Conservation (phyloP, 2,329 filamentous ascomycete genomes). For the Chrysoporthe austroafricana region DNA sequence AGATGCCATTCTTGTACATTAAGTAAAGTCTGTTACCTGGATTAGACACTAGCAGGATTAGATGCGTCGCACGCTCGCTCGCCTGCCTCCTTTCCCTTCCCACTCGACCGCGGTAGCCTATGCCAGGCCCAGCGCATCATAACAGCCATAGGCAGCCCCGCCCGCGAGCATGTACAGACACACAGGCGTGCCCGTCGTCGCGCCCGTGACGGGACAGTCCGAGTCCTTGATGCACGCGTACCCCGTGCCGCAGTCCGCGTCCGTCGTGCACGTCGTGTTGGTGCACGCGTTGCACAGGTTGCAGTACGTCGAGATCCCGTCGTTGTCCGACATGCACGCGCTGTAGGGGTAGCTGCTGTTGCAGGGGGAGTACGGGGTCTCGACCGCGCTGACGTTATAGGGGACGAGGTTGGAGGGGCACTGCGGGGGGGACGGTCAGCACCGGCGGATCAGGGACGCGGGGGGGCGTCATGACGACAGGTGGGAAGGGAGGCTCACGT, state of each 20-base stretch:
- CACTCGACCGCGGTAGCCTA: not conserved
- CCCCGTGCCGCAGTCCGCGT: conserved; percentile 23
- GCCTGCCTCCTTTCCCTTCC: not conserved
- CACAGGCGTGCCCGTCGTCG: conserved; percentile 17
- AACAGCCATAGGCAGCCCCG: conserved; percentile 18
- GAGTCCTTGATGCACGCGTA: conserved; percentile 27
- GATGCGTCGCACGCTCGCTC: not conserved
- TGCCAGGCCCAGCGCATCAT: not conserved
- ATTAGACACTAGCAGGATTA: not conserved
- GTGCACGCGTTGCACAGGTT: conserved; percentile 24
- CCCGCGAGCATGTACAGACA: conserved; percentile 28
- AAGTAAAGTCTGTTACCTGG: not conserved
- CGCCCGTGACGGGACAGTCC: conserved; percentile 20
- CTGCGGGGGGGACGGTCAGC: conserved; percentile 6
- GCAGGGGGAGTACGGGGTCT: conserved; percentile 25
- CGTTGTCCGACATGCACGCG: conserved; percentile 23
- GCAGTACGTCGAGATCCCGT: conserved; percentile 24
- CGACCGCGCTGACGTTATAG: conserved; percentile 21
- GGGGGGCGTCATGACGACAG: not conserved
- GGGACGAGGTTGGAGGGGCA: conserved; percentile 26
- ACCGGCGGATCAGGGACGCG: not conserved
- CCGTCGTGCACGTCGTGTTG: conserved; percentile 19
- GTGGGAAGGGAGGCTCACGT: conserved; percentile 12
- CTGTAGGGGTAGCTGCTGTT: conserved; percentile 22
- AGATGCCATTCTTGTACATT: not conserved